Percentiles rank a stretch among this genome's conserved stretches.
Conservation (phyloP, 106 monocot species). For the Chionographis japonica region DNA sequence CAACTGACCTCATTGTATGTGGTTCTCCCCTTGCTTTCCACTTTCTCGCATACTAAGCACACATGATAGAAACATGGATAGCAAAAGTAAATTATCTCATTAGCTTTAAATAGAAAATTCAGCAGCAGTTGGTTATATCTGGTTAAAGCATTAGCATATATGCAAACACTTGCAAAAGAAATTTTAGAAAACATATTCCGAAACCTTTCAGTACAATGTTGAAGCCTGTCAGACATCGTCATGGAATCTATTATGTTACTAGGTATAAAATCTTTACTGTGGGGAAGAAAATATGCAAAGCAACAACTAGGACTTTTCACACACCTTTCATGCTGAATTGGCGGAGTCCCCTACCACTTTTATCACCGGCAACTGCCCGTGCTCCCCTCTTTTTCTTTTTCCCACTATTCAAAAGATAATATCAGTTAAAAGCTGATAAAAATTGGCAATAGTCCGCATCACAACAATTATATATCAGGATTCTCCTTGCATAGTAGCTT, state of each 20-base stretch:
- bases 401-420: slow-evolving; percentile 18
- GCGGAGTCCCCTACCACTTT: slow-evolving; percentile 84
- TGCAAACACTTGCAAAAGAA: neutral
- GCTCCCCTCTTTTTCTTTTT: slow-evolving; percentile 96
- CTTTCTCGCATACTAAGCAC: slow-evolving; percentile 70
- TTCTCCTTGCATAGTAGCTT: no score
- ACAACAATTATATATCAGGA: no score
- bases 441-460: neutral
- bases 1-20: slow-evolving; percentile 72
- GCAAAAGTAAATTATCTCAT: neutral
- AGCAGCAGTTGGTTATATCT: neutral
- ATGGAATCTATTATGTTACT: no score
- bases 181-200: no score
- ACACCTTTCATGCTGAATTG: slow-evolving; percentile 88
- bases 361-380: slow-evolving; percentile 77
- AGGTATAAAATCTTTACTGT: neutral
- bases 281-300: neutral
- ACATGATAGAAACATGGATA: neutral
- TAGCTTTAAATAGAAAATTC: neutral
- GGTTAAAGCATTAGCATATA: neutral
- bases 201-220: no score
- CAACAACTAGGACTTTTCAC: neutral
- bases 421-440: neutral
- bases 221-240: no score
- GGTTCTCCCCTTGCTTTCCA: slow-evolving; percentile 81